Base-by-base conservation (phyloP, 2,329 filamentous ascomycete species). In the Pestalotiopsis sp. region DNA sequence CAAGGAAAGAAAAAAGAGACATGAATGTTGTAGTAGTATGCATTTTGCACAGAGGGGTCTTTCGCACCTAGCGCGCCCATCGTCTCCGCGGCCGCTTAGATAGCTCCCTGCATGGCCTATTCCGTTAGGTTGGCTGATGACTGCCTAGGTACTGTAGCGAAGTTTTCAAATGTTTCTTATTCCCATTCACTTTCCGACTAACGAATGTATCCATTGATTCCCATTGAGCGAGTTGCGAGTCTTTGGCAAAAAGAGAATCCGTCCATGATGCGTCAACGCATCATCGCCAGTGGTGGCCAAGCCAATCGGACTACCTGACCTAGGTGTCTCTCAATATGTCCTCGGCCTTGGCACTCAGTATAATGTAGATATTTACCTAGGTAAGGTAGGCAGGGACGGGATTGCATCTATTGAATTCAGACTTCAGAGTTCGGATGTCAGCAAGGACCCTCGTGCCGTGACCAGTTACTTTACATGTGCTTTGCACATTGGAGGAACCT, bases 251-350 rank as follows among this genome's bases (percentile, higher is more conserved):
- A 52, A 20, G 45, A 9, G 11, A 20, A 52, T n/a, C 17, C 20
- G 45, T 52, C 57, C 57, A 59, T 59, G 57, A 59, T 36, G 57
- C n/a, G 20, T 52, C 45, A n/a, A 52, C 45, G 45, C 45, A 52
- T 52, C 45, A 52, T n/a, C 45, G 17, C 23, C 20, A n/a, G 45
- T n/a, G 9, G 45, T 23, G 45, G 45, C 45, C 45, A 23, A 52
- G 45, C 45, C 45, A 52, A 52, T 52, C 14, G 45, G 45, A 52
- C 7, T 52, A 52, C 4, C 6, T 36, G 9, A 52, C 4, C 6
- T 36, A 36, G 6, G 45, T 52, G 17, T n/a, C 20, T 9, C 17
- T 52, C 45, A 52, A n/a, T 52, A 36, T 36, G 31, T 36, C 31
- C 45, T 52, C 45, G 17, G 20, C 20, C 17, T 52, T 52, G 17